Percentiles rank a stretch among this genome's conserved stretches.
Conservation (phyloP, 495 filamentous ascomycete genomes). For the Parmelia sp. region DNA sequence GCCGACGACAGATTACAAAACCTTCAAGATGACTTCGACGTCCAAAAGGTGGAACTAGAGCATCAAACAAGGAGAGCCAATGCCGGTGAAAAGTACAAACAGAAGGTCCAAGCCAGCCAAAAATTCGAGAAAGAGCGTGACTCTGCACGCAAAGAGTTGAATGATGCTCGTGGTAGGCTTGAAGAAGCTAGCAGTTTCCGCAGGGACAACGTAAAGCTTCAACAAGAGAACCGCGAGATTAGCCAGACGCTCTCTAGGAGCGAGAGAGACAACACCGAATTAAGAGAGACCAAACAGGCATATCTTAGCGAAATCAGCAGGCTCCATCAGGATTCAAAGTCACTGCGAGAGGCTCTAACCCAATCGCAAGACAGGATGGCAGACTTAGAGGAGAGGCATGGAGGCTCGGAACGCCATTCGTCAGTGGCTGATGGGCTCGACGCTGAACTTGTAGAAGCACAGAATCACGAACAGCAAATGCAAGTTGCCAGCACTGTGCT, state of each 20-base stretch:
- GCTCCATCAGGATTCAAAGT: conserved; percentile 48
- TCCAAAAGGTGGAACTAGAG: conserved; percentile 65
- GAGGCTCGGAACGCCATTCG: conserved; percentile 7
- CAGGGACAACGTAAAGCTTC: conserved; percentile 29
- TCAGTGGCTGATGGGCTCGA: conserved; percentile 22
- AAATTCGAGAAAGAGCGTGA: conserved; percentile 67
- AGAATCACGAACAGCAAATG: conserved; percentile 17
- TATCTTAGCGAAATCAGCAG: conserved; percentile 54
- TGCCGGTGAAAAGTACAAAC: conserved; percentile 63
- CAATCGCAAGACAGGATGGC: conserved; percentile 36
- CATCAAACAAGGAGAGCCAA: conserved; percentile 76
- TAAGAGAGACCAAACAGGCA: conserved; percentile 49
- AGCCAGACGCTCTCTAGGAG: conserved; percentile 50
- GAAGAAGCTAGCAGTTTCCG: conserved; percentile 44
- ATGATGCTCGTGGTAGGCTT: conserved; percentile 50
- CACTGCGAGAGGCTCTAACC: conserved; percentile 49
- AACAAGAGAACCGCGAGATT: conserved; percentile 53
- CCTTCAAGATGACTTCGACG: conserved; percentile 60
- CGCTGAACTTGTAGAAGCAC: conserved; percentile 18
- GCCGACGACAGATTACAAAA: conserved; percentile 46
- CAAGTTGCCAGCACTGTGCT: conserved; percentile 29
- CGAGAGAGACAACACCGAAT: conserved; percentile 56
- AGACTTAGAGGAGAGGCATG: conserved; percentile 19
- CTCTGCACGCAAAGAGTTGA: conserved; percentile 53
- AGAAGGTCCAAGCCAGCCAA: conserved; percentile 67